Evolutionary conservation across 2,329 filamentous ascomycete genomes (phyloP), one percentile per base, ranked within the genome.

Genomic region (Aspergillus glaucus): DNA sequence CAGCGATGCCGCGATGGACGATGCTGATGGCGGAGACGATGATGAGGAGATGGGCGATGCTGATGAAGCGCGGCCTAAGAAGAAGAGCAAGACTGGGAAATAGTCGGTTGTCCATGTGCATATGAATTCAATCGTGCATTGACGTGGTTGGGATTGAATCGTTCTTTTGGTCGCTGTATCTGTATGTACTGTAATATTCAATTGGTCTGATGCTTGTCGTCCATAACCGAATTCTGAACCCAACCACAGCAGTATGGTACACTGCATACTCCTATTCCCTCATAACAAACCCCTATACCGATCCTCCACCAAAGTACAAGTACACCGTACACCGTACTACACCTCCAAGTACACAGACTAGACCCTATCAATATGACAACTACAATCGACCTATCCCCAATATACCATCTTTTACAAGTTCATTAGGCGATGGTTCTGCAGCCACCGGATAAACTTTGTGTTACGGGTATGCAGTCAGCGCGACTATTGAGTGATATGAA

Each of bases 1-100:
- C 52, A 80, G 79, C 40, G 84, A 84, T 45, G 81, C 75, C 57
- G 81, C 75, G 40, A 85, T 79, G 67, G 79, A 73, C 28, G 78
- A 78, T 55, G 70, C 64, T 3, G 69, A 64, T 36, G 70, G 59
- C 17, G 67, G 64, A 12, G 66, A 55, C 12, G 68, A 69, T 48
- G 71, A 71, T 44, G 53, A 44, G 9, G 50, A 55, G 21, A 19
- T 30, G 30, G 53, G 40, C 17, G 65, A 68, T 15, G 69, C 66
- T 41, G 75, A 79, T 57, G 76, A 76, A 46, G 72, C 79, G 63
- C 73, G 80, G 57, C 81, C 81, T 12, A 84, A 82, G 72, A 84
- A 84, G 74, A 84, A 84, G 72, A 72, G 73, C 50, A 84, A 85
- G 73, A 57, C 61, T 49, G 61, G 61, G 21, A 65, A 66, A 61